Evolutionary conservation across 306 rosid genomes (phyloP), one percentile per base, ranked within the genome.

Genomic region (Mimosa bimucronata): DNA sequence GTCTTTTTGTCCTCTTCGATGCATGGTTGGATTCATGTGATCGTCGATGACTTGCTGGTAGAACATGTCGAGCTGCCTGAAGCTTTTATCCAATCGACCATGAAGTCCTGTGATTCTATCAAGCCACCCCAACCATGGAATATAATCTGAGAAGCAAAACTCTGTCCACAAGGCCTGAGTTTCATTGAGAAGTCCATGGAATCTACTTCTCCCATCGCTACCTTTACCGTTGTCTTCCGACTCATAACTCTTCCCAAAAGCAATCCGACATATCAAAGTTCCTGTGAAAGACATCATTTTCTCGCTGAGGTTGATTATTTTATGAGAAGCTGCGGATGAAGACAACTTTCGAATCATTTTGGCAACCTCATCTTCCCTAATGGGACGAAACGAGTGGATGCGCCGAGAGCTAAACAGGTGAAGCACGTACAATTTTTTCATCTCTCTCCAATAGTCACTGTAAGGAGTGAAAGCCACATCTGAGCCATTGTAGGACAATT

Each of bases 41-140:
- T 87, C 86, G 0, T 67, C 4, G 28, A 87, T 87, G 29, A 86
- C 82, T 31, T 53, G 31, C 72, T 92, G 89, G 61, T 84, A 92
- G 61, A 88, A 79, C 66, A 1, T 2, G 61, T 87, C 88, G 12
- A 90, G 41, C 50, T 86, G 85, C 23, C 70, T 45, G 46, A 78
- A 90, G 0, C 60, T 71, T 48, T 77, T 73, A 6, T 86, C 86
- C 1, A 89, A 83, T 71, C 85, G 73, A 14, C 19, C 3, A 0
- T 75, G n/a, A 1, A 3, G 19, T 14, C 92, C 91, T 21, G 48
- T 80, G 0, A 88, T 6, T 66, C 86, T 64, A 72, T 92, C 97
- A 38, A 87, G 28, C 91, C 91, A 88, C 3, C 89, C 89, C 72
- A 90, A 8, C 21, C 82, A 45, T 11, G 86, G 88, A 37, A 90